Base-by-base conservation (phyloP, 306 rosid genomes). In the Cicer yamashitae region DNA sequence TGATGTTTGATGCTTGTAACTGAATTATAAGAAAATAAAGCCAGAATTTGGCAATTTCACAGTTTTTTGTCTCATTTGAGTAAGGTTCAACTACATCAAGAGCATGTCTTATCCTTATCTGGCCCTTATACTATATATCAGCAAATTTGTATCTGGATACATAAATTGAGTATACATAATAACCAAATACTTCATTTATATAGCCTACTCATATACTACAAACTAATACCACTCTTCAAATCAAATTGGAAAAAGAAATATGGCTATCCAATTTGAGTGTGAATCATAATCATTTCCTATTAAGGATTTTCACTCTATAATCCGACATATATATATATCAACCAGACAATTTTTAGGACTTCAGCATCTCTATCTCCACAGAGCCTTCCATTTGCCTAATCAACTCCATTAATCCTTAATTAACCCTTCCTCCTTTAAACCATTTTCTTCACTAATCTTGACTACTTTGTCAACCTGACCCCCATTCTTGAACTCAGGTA, bases 341-440 rank as follows among this genome's bases (percentile, higher is more conserved):
- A 63, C 50, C 12, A 13, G 15, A 8, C 15, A 41, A 56, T 13
- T 56, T 44, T 56, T 73, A 30, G 15, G 43, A 63, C 60, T 40
- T 38, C 14, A 53, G 34, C 67, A 51, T 44, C 7, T 47, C 30
- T 66, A 37, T 15, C 51, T 7, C 38, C 20, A n/a, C 7, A 1
- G 22, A 25, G 6, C 10, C 75, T 62, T 11, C 9, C 15, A 41
- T 63, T 82, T 79, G 12, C 57, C 68, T 8, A n/a, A 53, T 59
- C 18, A 53, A 61, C 58, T 59, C 47, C 7, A 62, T 74, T 38
- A 11, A 67, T 45, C 34, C 41, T 71, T n/a, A 22, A 67, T 50
- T 8, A 76, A 66, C 48, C 46, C 79, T 51, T 73, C 68, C 51
- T 76, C 76, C 43, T 70, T 13, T 48, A 45, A 60, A 3, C 77